A percentile compares a stretch with the other conserved stretches of the same genome.
Evolutionary conservation across 2,329 filamentous ascomycete genomes (phyloP).

Genomic region (Raffaelea deltoideospora): DNA sequence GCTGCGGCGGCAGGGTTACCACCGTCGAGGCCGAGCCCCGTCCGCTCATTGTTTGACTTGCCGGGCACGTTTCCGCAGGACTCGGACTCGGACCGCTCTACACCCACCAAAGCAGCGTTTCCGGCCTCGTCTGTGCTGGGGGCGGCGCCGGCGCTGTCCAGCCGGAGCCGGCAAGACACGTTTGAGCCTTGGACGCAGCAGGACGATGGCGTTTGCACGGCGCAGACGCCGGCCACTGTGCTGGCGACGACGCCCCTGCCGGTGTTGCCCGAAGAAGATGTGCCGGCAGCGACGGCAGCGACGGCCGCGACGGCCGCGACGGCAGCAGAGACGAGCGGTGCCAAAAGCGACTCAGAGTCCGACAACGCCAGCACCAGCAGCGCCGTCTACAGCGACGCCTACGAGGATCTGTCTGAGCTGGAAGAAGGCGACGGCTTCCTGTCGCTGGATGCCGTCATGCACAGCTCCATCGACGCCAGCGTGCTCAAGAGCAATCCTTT

Average conservation of each 20-base stretch:
- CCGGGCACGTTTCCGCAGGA: constrained; percentile 45
- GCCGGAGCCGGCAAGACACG: not conserved
- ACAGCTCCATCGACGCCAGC: constrained; percentile 31
- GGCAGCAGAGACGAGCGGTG: constrained; percentile 1
- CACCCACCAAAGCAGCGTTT: not conserved
- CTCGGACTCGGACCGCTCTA: constrained; percentile 13
- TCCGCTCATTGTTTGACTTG: constrained; percentile 25
- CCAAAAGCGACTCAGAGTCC: no score
- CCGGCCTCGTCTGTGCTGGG: no score
- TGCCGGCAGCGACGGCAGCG: not conserved
- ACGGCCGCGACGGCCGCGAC: not conserved
- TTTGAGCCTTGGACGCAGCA: constrained; percentile 12
- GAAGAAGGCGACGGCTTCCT: constrained; percentile 55
- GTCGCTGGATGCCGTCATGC: constrained; percentile 58
- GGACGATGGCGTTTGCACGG: constrained; percentile 6
- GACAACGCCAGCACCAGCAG: constrained; percentile 18
- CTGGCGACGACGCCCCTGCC: constrained; percentile 11
- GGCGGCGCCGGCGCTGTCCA: no score
- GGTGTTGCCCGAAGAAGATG: constrained; percentile 19
- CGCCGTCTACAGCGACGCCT: constrained; percentile 62
- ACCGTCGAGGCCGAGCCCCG: not conserved
- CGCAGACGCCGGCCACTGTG: constrained; percentile 10
- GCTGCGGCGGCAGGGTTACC: not conserved
- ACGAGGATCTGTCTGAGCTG: constrained; percentile 53
- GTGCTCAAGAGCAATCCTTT: constrained; percentile 4